Evolutionary conservation across 805 yeast genomes (phyloP).

Genomic region (Babjeviella inositovora): DNA sequence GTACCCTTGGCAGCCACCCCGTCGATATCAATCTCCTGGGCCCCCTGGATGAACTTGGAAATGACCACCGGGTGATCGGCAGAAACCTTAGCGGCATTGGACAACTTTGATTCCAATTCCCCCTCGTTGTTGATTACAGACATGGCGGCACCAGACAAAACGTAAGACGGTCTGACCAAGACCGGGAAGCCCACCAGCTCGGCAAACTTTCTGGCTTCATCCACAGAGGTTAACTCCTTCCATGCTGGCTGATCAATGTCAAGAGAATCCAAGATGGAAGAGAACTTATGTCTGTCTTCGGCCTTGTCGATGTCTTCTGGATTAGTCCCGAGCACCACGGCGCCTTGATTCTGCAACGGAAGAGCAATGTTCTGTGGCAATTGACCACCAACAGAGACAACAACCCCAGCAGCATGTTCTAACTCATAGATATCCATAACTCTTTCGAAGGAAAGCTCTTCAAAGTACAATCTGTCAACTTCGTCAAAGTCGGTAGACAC

Average conservation of each 20-base stretch:
- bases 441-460: conserved; percentile 88
- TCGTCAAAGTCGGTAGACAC: conserved; percentile 97
- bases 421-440: conserved; percentile 94
- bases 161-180: conserved; percentile 93
- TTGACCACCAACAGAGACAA: conserved; percentile 96
- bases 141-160: conserved; percentile 98
- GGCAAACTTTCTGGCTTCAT: conserved; percentile 78
- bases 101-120: conserved; percentile 71
- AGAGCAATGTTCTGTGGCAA: conserved; percentile 95
- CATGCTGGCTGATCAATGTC: conserved; percentile 94
- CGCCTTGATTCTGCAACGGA: conserved; percentile 59
- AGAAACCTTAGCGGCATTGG: conserved; percentile 82
- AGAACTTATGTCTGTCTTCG: conserved; percentile 96
- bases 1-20: conserved; percentile 87
- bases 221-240: conserved; percentile 84
- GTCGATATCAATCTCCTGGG: conserved; percentile 94
- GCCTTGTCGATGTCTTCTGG: conserved; percentile 95
- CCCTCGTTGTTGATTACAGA: conserved; percentile 68
- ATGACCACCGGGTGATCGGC: conserved; percentile 96
- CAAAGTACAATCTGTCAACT: conserved; percentile 93
- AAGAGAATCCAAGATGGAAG: conserved; percentile 83
- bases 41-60: conserved; percentile 89
- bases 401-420: conserved; percentile 80
- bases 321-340: conserved; percentile 82
- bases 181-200: conserved; percentile 85